Percentiles rank a stretch among this genome's conserved stretches.
Evolutionary conservation across 306 rosid species (phyloP).

Genomic region (Castanopsis chinensis): DNA sequence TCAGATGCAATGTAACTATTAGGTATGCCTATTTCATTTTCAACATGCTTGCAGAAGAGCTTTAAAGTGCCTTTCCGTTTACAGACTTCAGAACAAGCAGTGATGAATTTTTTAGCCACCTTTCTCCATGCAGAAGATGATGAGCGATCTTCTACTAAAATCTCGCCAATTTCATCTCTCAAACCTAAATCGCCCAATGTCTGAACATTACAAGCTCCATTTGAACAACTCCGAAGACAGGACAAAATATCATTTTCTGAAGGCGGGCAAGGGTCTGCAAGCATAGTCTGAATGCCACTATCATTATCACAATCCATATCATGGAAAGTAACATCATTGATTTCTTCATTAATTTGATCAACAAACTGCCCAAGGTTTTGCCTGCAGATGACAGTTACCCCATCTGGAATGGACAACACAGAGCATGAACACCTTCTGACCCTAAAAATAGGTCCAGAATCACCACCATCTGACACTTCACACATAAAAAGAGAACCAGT

Average conservation of each 20-base stretch:
- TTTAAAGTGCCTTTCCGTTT: constrained; percentile 58
- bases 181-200: constrained; percentile 29
- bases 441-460: constrained; percentile 84
- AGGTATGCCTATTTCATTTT: constrained; percentile 31
- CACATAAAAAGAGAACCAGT: constrained; percentile 81
- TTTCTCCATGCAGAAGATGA: constrained; percentile 72
- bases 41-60: constrained; percentile 69
- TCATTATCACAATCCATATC: constrained; percentile 40
- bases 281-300: constrained; percentile 59
- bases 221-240: constrained; percentile 49
- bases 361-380: constrained; percentile 34
- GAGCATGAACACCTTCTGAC: constrained; percentile 78
- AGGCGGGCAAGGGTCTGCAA: constrained; percentile 62
- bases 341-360: constrained; percentile 43
- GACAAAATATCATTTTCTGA: constrained; percentile 66
- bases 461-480: constrained; percentile 88
- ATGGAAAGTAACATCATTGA: constrained; percentile 31
- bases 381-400: constrained; percentile 56
- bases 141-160: constrained; percentile 70
- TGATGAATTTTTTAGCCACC: constrained; percentile 55
- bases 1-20: constrained; percentile 31
- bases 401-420: constrained; percentile 52
- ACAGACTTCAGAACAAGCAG: constrained; percentile 58
- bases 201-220: constrained; percentile 32
- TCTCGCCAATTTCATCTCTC: constrained; percentile 78